phyloP scores from a whole-genome alignment of 2,329 filamentous ascomycete species.

The Trichothecium sympodiale region DNA sequence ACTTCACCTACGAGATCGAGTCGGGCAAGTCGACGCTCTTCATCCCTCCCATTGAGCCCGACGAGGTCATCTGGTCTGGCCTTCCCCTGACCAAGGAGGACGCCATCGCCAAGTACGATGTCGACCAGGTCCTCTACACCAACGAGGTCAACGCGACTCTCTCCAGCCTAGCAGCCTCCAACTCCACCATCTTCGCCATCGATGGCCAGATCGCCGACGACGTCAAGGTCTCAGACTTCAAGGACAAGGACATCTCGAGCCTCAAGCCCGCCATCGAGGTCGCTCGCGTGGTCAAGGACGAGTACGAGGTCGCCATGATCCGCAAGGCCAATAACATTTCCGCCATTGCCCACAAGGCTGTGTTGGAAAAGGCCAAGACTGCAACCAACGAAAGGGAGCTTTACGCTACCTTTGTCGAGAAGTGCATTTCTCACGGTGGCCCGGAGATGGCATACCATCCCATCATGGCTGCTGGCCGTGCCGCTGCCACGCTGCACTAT shows the following conservation, averaged over 20 bases:
- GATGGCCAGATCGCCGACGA: slow-evolving; percentile 62
- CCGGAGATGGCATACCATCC: slow-evolving; percentile 79
- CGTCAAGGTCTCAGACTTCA: slow-evolving; percentile 61
- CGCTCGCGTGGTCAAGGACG: slow-evolving; percentile 60
- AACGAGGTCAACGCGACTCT: slow-evolving; percentile 68
- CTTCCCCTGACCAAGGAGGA: slow-evolving; percentile 69
- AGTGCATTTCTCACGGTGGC: slow-evolving; percentile 63
- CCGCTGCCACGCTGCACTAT: slow-evolving; percentile 82
- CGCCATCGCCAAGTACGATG: slow-evolving; percentile 65
- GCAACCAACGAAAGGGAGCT: slow-evolving; percentile 74
- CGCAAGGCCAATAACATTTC: slow-evolving; percentile 62
- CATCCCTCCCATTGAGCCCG: slow-evolving; percentile 80
- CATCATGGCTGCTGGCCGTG: slow-evolving; percentile 71
- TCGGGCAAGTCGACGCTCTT: slow-evolving; percentile 70
- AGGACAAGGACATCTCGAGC: slow-evolving; percentile 45
- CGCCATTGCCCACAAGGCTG: slow-evolving; percentile 52
- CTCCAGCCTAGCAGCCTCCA: slow-evolving; percentile 28
- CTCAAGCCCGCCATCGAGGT: slow-evolving; percentile 56
- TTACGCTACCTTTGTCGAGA: slow-evolving; percentile 67
- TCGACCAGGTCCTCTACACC: slow-evolving; percentile 65
- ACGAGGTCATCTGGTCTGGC: slow-evolving; percentile 87
- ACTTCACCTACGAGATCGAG: slow-evolving; percentile 69
- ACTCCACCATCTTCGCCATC: slow-evolving; percentile 60
- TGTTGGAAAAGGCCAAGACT: slow-evolving; percentile 47
- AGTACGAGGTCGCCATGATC: slow-evolving; percentile 64